Conservation (phyloP, 257 asterid species). For the Forsythia viridissima region DNA sequence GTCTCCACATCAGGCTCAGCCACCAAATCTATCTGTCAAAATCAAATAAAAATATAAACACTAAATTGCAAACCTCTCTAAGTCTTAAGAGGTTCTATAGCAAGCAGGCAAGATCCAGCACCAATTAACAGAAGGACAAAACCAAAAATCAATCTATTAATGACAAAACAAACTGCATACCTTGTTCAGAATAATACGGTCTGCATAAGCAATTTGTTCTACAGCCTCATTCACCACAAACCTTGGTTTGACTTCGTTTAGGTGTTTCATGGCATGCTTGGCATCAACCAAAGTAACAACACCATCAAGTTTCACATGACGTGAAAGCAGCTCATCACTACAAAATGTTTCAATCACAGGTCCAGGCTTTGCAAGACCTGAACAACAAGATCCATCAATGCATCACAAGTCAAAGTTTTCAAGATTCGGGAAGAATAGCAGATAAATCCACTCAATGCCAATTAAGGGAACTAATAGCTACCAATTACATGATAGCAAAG, state of each 20-base stretch:
- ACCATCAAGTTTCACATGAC: slow-evolving; percentile 92
- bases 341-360: slow-evolving; percentile 97
- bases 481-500: background rate
- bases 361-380: slow-evolving; percentile 99
- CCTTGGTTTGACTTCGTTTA: slow-evolving; percentile 89
- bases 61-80: slow-evolving; percentile 11
- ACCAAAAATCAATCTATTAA: background rate
- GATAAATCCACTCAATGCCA: background rate
- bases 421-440: background rate
- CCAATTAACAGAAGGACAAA: slow-evolving; percentile 4
- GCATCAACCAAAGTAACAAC: slow-evolving; percentile 93
- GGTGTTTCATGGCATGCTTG: slow-evolving; percentile 71
- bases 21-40: slow-evolving; percentile 79
- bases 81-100: slow-evolving; percentile 21
- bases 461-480: background rate
- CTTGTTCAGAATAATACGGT: slow-evolving; percentile 85
- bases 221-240: slow-evolving; percentile 95
- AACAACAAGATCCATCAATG: slow-evolving; percentile 24
- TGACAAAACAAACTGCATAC: slow-evolving; percentile 31
- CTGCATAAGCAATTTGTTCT: slow-evolving; percentile 98
- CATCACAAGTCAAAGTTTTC: background rate
- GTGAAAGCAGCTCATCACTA: slow-evolving; percentile 79
- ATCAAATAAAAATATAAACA: slow-evolving; percentile 25
- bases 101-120: slow-evolving; percentile 7
- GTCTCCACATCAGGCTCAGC: slow-evolving; percentile 66